Base-by-base conservation (phyloP, 495 filamentous ascomycete species). In the Penicillium manginii region DNA sequence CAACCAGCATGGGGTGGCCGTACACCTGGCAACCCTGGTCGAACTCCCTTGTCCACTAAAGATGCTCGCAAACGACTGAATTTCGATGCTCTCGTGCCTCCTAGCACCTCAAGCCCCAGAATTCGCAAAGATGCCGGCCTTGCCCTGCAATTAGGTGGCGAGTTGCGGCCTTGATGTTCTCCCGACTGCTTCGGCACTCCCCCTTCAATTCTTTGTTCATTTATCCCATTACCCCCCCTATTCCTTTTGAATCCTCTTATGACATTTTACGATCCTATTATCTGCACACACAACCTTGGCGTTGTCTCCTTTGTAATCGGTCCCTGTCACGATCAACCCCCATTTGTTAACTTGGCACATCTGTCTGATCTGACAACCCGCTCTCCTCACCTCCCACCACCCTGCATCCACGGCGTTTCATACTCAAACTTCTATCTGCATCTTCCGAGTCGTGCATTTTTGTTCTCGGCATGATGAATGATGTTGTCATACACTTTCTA, bases 1-100 rank as follows among this genome's bases (percentile, higher is more conserved):
- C 94, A 97, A 73, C 91, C 86, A 56, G 81, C 86, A 4, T 97
- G 86, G 81, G 87, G 87, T 50, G 76, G 73, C 55, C 82, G 83
- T n/a, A 84, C 85, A 47, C 75, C 79, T 58, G 77, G 74, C 60
- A 82, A 72, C 56, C 76, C 69, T 59, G 63, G 70, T 78, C 88
- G 83, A 77, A 85, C 94, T 55, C 78, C 85, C 66, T 73, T 83
- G 0, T 74, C 79, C 33, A 69, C 80, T 60, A 80, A 78, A 59
- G 84, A 84, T 50, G 82, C 83, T 26, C 69, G 86, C 51, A 79
- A 82, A 65, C 78, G 84, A 45, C 73, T 92, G 42, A 88, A 88
- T 54, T 90, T 91, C 63, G 90, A 91, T 64, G 75, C 77, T 46
- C 73, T 89, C 29, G 72, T 83, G 26, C 84, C 85, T 22, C 83